A percentile compares a stretch with the other conserved stretches of the same genome.
These are phyloP conservation scores for Calophaca sinica DNA, from an alignment of 306 rosid species.

Conservation along the genomic window DNA sequence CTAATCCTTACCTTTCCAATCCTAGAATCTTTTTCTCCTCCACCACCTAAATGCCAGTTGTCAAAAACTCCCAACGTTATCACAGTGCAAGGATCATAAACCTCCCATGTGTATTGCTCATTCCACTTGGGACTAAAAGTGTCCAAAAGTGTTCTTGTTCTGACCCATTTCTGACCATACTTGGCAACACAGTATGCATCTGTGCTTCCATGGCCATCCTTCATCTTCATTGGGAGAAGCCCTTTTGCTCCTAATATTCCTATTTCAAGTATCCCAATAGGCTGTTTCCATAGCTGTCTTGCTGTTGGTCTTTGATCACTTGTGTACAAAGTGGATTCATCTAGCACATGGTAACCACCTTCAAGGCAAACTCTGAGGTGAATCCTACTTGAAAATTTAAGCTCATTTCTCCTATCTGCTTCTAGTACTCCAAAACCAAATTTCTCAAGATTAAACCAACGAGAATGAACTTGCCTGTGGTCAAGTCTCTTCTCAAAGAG, in stretches of 20 bases:
- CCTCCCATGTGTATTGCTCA: constrained; percentile 97
- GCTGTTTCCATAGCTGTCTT: constrained; percentile 84
- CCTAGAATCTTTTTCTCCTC: constrained; percentile 64
- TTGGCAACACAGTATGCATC: constrained; percentile 86
- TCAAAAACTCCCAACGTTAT: constrained; percentile 83
- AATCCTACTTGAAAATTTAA: constrained; percentile 76
- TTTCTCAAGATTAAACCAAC: constrained; percentile 87
- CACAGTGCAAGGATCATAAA: constrained; percentile 88
- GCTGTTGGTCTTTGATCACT: constrained; percentile 93
- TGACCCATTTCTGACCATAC: constrained; percentile 92
- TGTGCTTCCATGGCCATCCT: constrained; percentile 72
- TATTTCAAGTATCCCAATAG: constrained; percentile 81
- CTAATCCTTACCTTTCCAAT: constrained; percentile 87
- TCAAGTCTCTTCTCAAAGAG: constrained; percentile 76
- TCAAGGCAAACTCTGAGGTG: constrained; percentile 90
- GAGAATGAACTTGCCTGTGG: constrained; percentile 77
- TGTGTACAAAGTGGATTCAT: constrained; percentile 80
- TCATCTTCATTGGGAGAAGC: constrained; percentile 90
- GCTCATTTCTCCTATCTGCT: constrained; percentile 77
- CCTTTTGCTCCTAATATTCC: constrained; percentile 84
- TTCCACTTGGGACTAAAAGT: constrained; percentile 84
- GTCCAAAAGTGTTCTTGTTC: constrained; percentile 80
- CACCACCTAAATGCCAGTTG: constrained; percentile 74
- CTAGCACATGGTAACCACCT: constrained; percentile 92
- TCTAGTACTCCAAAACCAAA: constrained; percentile 74